Percentiles rank a stretch among this genome's conserved stretches.
Evolutionary conservation across 345 rosid species (phyloP).

Genomic region (Linum lewisii): DNA sequence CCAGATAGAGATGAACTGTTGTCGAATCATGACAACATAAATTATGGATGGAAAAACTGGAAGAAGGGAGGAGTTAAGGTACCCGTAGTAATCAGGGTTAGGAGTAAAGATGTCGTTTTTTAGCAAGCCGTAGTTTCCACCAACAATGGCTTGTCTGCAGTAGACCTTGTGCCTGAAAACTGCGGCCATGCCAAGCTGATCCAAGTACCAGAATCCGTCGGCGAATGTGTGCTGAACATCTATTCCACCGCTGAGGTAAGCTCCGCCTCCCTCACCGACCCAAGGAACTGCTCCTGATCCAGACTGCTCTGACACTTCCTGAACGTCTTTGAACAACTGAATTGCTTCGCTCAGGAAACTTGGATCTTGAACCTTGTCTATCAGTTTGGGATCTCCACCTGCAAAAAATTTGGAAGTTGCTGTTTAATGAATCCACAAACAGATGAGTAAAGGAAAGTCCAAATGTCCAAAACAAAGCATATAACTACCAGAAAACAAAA

Average conservation of each 20-base stretch:
- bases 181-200: constrained; percentile 57
- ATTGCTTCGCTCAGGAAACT: constrained; percentile 30
- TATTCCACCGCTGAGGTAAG: constrained; percentile 59
- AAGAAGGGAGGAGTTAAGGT: too few species aligned
- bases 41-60: too few species aligned
- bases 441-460: too few species aligned
- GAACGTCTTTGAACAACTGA: constrained; percentile 32
- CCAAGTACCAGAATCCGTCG: constrained; percentile 57
- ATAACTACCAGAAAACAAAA: neutral
- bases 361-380: constrained; percentile 45
- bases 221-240: constrained; percentile 45
- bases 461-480: neutral
- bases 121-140: constrained; percentile 59
- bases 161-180: constrained; percentile 46
- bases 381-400: constrained; percentile 36
- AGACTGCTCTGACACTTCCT: constrained; percentile 11
- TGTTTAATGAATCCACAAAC: too few species aligned
- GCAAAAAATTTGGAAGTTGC: neutral
- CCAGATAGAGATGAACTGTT: too few species aligned
- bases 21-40: too few species aligned
- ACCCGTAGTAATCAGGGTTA: constrained; percentile 64
- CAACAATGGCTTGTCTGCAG: constrained; percentile 59
- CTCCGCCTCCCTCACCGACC: constrained; percentile 67
- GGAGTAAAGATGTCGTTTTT: constrained; percentile 46
- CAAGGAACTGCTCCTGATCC: constrained; percentile 52